Base-by-base conservation (phyloP, 768 basidiomycete genomes). In the Pleurotus sapidus region DNA sequence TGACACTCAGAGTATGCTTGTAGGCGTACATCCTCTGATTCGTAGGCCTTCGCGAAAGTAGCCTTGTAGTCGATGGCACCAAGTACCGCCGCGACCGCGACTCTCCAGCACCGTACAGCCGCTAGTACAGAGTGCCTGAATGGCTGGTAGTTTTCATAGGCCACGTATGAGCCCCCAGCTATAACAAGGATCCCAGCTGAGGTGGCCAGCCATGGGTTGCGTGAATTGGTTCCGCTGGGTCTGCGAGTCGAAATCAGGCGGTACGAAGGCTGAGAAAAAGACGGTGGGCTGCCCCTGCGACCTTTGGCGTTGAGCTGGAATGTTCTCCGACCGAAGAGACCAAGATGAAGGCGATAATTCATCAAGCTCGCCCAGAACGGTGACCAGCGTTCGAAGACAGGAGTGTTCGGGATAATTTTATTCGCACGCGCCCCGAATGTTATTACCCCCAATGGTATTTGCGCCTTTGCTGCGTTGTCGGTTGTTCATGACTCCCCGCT, bases 1-100 rank as follows among this genome's bases (percentile, higher is more conserved):
- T 99, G 96, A 69, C 94, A 96, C 30, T 83, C 74, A 12, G 91
- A 91, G 61, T 84, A 79, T 2, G 88, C 88, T 2, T 77, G 68
- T 14, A 72, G 63, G 58, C 73, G 74, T 50, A 83, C 80, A 12
- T 81, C 77, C 38, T 82, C 75, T 1, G 83, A 80, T 3, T 64
- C 63, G 65, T 87, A 88, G 1, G 57, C 67, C 57, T 73, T 75
- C 23, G 79, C 72, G 71, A 90, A 86, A 4, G 84, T 89, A 59
- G 74, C 61, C 73, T 91, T 90, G 74, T 92, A 89, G 68, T 90
- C 87, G 51, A 89, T 75, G 40, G 81, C 85, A 58, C 86, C 79
- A 11, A 79, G 69, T 46, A 89, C 68, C 23, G 87, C 84, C 43
- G 88, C 83, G 64, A 77, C 74, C 53, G 88, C 93, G 54, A 97